These are phyloP conservation scores for Aspergillus funiculosus DNA, from an alignment of 495 filamentous ascomycete species.

Conservation along the genomic window DNA sequence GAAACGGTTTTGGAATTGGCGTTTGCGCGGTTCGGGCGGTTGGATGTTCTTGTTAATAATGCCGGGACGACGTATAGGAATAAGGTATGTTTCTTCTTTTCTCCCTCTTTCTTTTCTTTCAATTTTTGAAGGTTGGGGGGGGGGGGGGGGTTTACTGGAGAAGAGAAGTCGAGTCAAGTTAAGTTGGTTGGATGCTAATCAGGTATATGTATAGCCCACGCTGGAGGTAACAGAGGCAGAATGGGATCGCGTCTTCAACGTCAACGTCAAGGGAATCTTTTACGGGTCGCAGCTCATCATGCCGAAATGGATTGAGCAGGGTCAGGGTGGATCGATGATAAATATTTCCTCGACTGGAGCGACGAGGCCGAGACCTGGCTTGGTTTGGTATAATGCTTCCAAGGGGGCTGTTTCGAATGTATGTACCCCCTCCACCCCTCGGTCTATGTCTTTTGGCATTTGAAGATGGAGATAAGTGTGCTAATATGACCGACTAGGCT, in stretches of 20 bases:
- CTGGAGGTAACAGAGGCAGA: conserved; percentile 60
- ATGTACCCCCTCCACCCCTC: conserved; percentile 10
- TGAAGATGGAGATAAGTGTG: neutral
- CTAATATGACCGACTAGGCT: conserved; percentile 29
- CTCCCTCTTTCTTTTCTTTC: conserved; percentile 6
- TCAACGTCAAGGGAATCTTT: conserved; percentile 61
- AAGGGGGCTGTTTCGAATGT: conserved; percentile 64
- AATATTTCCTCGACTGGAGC: conserved; percentile 63
- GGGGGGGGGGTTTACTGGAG: neutral
- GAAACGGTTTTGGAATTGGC: conserved; percentile 40
- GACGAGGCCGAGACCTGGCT: conserved; percentile 55
- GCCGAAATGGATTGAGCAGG: conserved; percentile 50
- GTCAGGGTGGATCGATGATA: conserved; percentile 56
- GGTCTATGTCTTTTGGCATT: neutral
- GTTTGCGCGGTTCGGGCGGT: conserved; percentile 41
- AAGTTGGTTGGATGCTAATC: neutral
- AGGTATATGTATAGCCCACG: conserved; percentile 38
- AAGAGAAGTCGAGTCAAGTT: neutral
- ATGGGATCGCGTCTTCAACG: conserved; percentile 60
- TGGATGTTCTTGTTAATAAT: conserved; percentile 64
- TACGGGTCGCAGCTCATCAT: conserved; percentile 48
- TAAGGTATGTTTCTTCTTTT: conserved; percentile 37
- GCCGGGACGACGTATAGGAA: conserved; percentile 65
- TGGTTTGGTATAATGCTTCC: conserved; percentile 67
- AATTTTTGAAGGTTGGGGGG: too few relatives aligned